Base-by-base conservation (phyloP, 2,329 filamentous ascomycete genomes). In the Aureobasidium sp. region DNA sequence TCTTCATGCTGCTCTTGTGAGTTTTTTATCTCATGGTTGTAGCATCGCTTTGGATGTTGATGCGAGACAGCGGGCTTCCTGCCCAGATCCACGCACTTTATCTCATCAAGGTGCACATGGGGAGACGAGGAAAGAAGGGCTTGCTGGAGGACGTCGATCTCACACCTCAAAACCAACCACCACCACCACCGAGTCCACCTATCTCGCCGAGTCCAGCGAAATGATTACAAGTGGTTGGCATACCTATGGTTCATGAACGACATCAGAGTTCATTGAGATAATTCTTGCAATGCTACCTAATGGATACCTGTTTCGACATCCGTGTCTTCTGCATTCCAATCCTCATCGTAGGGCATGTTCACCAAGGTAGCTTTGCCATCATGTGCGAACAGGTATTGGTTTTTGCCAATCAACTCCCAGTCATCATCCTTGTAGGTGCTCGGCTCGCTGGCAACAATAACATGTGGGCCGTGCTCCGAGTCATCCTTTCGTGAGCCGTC, bases 61-160 rank as follows among this genome's bases (percentile, higher is more conserved):
- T n/a, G n/a, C n/a, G n/a, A n/a, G n/a, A n/a, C n/a, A n/a, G n/a
- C n/a, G n/a, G 85, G 66, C 70, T 93, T 45, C 88, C 88, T 0
- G 88, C 87, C 7, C 84, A 88, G 60, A 79, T 91, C 51, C 70
- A 66, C 51, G 86, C 86, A 37, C 90, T 90, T 68, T 91, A 90
- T 66, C 60, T 89, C 56, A 82, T n/a, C n/a, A n/a, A n/a, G n/a
- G n/a, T n/a, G n/a, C n/a, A n/a, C n/a, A 30, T 30, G 27, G 27
- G 12, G 27, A 30, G 27, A 30, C 12, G 27, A 30, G 27, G 12
- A 12, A 30, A 6, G 27, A 6, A 12, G 12, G 27, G 12, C 12
- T 6, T 12, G 6, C 27, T 6, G 27, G 27, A 12, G 12, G 27
- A 30, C 6, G 27, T 6, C 12, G 27, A 30, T 30, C n/a, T n/a